Base-by-base conservation (phyloP, 805 yeast species). In the Starmerella sirachaensis region DNA sequence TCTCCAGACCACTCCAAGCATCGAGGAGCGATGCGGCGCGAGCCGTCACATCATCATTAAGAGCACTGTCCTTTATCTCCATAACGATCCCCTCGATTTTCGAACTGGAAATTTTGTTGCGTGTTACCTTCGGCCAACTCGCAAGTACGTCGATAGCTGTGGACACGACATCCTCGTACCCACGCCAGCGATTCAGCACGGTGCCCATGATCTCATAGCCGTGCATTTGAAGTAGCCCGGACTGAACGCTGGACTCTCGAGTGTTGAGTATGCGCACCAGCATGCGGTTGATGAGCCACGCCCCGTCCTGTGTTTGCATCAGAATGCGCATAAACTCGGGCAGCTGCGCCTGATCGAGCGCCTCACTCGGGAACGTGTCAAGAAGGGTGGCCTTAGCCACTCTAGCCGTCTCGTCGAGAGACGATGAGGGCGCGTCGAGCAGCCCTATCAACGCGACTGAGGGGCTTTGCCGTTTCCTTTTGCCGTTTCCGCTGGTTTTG, bases 191-290 rank as follows among this genome's bases (percentile, higher is more conserved):
- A 36, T 56, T 54, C 36, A 85, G 53, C 5, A 82, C 60, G 11
- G 75, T 69, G 12, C 80, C 71, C 36, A 86, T 64, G 14, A 91
- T 76, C 52, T 77, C 77, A 58, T 84, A 81, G 10, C 97, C 98
- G 56, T 86, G 98, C 52, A 84, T 66, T 43, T 76, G 70, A 50
- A 83, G 72, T 29, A 86, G 72, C 22, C 70, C 67, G 11, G 67
- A 58, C 38, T 79, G 72, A 20, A 79, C 62, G 5, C 58, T 56
- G 2, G 63, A 61, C 29, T 70, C 75, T 13, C 64, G 59, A 4
- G 82, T 66, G 25, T 72, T 55, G 41, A 68, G 64, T 20, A 81
- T 68, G 46, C 97, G 69, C 48, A 72, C 74, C 29, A 88, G 63
- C 40, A 91, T 65, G 53, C 77, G 78, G 29, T 63, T 59, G 7